Base-by-base conservation (phyloP, 73 alveolate genomes). In the Paramecium biaurelia region DNA sequence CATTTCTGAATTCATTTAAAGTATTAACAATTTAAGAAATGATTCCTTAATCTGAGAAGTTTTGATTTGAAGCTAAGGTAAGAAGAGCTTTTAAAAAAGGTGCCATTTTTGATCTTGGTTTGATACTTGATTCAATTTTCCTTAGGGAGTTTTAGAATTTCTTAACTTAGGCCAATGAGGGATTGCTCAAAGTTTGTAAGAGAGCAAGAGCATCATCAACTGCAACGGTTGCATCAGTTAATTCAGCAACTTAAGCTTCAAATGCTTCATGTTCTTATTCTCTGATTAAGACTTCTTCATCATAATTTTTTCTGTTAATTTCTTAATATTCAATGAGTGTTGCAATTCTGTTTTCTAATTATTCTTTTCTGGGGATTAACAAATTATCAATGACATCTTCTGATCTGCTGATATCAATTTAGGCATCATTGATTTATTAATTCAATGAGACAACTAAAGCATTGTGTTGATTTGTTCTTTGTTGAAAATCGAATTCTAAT, bases 41-140 rank as follows among this genome's bases (percentile, higher is more conserved):
- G n/a, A 74, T 41, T 35, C 67, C 57, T 74, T 74, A 21, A 74
- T 74, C 87, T 3, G 87, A 74, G 68, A 74, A 74, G 32, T 74
- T 74, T 74, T 74, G n/a, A 41, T 74, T 74, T 15, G 87, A 74
- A 18, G 87, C 87, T 18, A 74, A 74, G 34, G 87, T 37, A 34
- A 74, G 37, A 11, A 74, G 45, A 74, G 87, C 87, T 14, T 74
- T 74, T 10, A 74, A 74, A 41, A 74, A 74, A 0, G 87, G 87
- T 4, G 87, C 87, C 87, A 74, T 74, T 41, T 74, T 74, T 74
- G 87, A 74, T 74, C 87, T 74, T 74, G 87, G 59, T 41, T 74
- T 74, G n/a, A 74, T 74, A 15, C 45, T 74, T 34, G 20, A 7
- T 20, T 74, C 87, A 4, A 74, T 74, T 41, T 74, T 74, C 38